Percentiles rank a stretch among this genome's conserved stretches.
Conservation (phyloP, 1,284 basidiomycete species). For the Laetiporus sulphureus region DNA sequence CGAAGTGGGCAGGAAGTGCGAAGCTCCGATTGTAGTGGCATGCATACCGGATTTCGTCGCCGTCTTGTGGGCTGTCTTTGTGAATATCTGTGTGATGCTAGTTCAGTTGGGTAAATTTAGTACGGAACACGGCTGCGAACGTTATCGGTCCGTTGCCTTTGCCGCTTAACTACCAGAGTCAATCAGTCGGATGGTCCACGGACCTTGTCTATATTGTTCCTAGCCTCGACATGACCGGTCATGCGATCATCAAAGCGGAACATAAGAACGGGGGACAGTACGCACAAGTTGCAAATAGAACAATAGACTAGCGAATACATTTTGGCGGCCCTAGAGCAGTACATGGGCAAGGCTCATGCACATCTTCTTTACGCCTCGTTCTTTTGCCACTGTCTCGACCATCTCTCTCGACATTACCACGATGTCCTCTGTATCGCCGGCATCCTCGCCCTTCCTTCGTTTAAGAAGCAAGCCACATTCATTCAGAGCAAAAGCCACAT, state of each 20-base stretch:
- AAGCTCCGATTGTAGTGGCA: conserved; percentile 3
- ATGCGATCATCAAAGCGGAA: too few species aligned
- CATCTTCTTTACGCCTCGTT: conserved; percentile 59
- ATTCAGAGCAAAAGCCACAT: conserved; percentile 82
- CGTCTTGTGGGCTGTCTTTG: neutral
- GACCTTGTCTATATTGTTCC: too few species aligned
- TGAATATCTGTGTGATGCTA: too few species aligned
- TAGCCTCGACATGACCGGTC: too few species aligned
- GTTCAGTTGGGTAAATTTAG: too few species aligned
- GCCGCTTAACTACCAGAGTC: too few species aligned
- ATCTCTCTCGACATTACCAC: conserved; percentile 65
- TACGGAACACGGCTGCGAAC: too few species aligned
- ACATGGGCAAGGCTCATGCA: conserved; percentile 53
- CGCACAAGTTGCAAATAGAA: too few species aligned
- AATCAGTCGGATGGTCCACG: too few species aligned
- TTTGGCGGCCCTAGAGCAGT: conserved; percentile 38
- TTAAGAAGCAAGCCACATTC: conserved; percentile 73
- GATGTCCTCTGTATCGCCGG: conserved; percentile 28
- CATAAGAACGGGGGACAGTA: too few species aligned
- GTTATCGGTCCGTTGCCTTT: too few species aligned
- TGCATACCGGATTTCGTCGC: neutral
- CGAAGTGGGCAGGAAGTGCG: neutral
- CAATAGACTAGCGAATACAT: too few species aligned
- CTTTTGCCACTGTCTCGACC: conserved; percentile 62
- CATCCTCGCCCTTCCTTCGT: conserved; percentile 12